Percentiles rank a stretch among this genome's conserved stretches.
phyloP scores from a whole-genome alignment of 345 rosid species.

The Eucalyptus regnans region DNA sequence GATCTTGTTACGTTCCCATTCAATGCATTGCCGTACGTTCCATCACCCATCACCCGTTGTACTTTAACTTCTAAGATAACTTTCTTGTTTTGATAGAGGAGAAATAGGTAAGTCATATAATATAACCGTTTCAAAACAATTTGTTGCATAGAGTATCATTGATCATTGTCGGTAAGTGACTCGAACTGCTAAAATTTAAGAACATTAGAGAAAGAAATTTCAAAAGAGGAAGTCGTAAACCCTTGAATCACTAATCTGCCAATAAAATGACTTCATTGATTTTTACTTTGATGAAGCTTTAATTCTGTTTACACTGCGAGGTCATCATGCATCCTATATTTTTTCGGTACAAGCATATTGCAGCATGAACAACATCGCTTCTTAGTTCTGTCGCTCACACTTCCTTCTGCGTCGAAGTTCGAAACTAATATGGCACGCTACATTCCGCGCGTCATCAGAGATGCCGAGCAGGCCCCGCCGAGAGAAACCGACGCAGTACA shows the following conservation, averaged over 20 bases:
- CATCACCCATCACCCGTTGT: background rate
- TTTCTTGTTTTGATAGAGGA: background rate
- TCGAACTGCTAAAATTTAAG: background rate
- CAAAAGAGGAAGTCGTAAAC: background rate
- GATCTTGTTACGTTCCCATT: too few relatives aligned
- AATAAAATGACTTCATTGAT: too few relatives aligned
- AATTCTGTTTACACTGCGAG: too few relatives aligned
- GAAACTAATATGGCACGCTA: constrained; percentile 19
- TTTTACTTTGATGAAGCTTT: too few relatives aligned
- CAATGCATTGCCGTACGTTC: too few relatives aligned
- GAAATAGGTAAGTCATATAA: background rate
- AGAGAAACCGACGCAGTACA: too few relatives aligned
- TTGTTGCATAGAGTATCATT: background rate
- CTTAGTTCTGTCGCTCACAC: too few relatives aligned
- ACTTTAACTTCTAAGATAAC: background rate
- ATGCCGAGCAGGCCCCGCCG: constrained; percentile 32
- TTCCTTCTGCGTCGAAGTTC: background rate
- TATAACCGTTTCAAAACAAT: background rate
- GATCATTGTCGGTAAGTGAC: background rate
- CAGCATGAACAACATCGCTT: too few relatives aligned
- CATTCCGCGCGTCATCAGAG: constrained; percentile 24
- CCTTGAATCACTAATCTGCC: too few relatives aligned
- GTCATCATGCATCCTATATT: too few relatives aligned
- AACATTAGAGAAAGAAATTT: background rate
- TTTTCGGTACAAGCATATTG: too few relatives aligned